These are phyloP conservation scores for Theobroma cacao DNA, from an alignment of 345 rosid species.

Conservation along the genomic window DNA sequence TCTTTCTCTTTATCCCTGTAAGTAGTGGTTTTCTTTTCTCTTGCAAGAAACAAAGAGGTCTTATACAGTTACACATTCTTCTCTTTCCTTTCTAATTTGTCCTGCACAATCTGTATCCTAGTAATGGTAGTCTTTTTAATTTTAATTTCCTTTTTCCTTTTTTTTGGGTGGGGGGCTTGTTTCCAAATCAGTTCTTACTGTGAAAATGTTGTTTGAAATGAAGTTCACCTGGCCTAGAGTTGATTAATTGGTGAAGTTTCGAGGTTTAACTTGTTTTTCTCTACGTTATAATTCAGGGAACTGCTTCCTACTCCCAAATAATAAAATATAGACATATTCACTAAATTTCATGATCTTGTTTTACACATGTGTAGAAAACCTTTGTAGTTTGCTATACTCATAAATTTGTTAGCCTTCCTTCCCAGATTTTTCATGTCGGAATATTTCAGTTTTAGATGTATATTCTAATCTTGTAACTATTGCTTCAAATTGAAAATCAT, in stretches of 20 bases:
- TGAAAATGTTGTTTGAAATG: too few relatives aligned
- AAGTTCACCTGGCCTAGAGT: too few relatives aligned
- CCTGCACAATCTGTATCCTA: too few relatives aligned
- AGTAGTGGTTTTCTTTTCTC: neutral
- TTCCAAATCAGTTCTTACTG: too few relatives aligned
- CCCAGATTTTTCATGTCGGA: neutral
- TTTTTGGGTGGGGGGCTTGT: too few relatives aligned
- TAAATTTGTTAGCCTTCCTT: neutral
- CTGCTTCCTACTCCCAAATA: neutral
- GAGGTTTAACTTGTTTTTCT: too few relatives aligned
- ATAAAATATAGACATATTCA: neutral
- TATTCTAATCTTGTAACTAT: neutral
- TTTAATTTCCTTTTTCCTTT: too few relatives aligned
- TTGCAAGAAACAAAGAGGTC: neutral
- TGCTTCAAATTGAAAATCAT: neutral
- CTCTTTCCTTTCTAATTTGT: too few relatives aligned
- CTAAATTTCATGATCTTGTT: neutral
- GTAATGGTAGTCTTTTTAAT: too few relatives aligned
- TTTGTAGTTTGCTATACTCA: neutral
- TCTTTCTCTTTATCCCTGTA: neutral
- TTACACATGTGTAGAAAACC: neutral
- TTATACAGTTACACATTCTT: neutral
- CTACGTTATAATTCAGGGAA: too few relatives aligned
- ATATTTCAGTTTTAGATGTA: constrained; percentile 4
- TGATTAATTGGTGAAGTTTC: too few relatives aligned